Evolutionary conservation across 768 basidiomycete species (phyloP), one percentile per base, ranked within the genome.

Genomic region (Macrolepiota dolichaula): DNA sequence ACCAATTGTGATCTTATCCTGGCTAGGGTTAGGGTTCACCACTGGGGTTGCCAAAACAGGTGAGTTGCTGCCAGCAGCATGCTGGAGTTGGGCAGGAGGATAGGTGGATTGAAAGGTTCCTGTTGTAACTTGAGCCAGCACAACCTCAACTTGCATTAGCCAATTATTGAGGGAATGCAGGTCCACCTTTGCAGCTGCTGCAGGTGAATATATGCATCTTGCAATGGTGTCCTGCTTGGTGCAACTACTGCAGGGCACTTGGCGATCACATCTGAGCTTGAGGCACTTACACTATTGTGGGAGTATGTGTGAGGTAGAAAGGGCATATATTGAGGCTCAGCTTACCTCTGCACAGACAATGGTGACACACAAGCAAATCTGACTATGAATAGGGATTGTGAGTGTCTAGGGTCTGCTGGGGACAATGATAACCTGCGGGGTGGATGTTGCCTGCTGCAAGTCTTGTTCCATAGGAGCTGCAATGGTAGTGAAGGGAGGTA

Each of bases 171-270:
- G 79, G 1, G 90, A 90, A 68, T 93, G 91, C 1, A 94, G 77
- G 71, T 94, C 92, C 86, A 94, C 86, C 82, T 93, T 94, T 76
- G 93, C 92, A 17, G 89, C 86, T 0, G 92, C 92, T 13, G 89
- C 91, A 24, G 89, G 85, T 0, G 91, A 90, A 70, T 92, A 92
- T 5, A 88, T 79, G 66, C 91, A 92, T 65, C 88, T 79, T 3
- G 77, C 75, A 10, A 88, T 81, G 0, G 89, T 91, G 68, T 91
- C 88, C 63, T 91, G 87, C 69, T 93, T 93, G 17, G 85, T 80
- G 66, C 92, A 94, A 27, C 86, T 87, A 0, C 85, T 84, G 65
- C 92, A 94, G 0, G 92, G 92, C 2, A 79, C 84, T 19, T 87
- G 82, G 40, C 92, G 78, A 74, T 94, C 92, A 69, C 92, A 94